Conservation (phyloP, 225 moss, liverwort and hornwort species). For the Anthoceros angustus region DNA sequence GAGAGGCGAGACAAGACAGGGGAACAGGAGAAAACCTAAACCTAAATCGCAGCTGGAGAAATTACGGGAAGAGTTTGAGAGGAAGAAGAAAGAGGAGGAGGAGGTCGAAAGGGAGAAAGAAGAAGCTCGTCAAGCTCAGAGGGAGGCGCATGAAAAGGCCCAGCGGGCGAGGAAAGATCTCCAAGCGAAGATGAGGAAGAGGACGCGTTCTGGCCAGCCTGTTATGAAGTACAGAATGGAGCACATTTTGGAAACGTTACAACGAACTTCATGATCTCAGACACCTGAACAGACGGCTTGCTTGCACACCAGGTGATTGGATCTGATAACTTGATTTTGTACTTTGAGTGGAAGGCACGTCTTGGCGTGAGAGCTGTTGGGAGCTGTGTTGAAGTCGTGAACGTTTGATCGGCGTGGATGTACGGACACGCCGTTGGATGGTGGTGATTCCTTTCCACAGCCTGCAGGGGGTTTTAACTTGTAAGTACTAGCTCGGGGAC, state of each 20-base stretch:
- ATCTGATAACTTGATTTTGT: too few species aligned
- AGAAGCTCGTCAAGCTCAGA: slow-evolving; percentile 32
- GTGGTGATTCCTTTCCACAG: too few species aligned
- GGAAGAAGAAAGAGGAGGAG: slow-evolving; percentile 46
- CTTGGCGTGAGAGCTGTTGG: too few species aligned
- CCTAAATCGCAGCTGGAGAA: slow-evolving; percentile 38
- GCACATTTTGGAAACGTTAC: slow-evolving; percentile 51
- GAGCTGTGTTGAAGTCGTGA: too few species aligned
- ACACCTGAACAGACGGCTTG: too few species aligned
- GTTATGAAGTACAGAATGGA: slow-evolving; percentile 86
- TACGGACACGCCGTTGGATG: too few species aligned
- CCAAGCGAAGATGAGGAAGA: slow-evolving; percentile 53
- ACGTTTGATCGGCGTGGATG: too few species aligned
- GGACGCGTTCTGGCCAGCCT: slow-evolving; percentile 55
- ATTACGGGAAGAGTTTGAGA: slow-evolving; percentile 31
- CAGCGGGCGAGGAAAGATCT: slow-evolving; percentile 38
- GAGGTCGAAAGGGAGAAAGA: slow-evolving; percentile 24
- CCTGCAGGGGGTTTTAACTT: too few species aligned
- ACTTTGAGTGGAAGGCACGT: too few species aligned
- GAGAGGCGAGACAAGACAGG: slow-evolving; percentile 11
- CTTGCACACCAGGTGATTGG: too few species aligned
- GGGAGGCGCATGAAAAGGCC: slow-evolving; percentile 34
- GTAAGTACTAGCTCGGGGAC: too few species aligned
- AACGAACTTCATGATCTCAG: slow-evolving; percentile 12
- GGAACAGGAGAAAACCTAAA: slow-evolving; percentile 17